phyloP scores from a whole-genome alignment of 352 stramenopile genomes.

The Plasmopara halstedii region DNA sequence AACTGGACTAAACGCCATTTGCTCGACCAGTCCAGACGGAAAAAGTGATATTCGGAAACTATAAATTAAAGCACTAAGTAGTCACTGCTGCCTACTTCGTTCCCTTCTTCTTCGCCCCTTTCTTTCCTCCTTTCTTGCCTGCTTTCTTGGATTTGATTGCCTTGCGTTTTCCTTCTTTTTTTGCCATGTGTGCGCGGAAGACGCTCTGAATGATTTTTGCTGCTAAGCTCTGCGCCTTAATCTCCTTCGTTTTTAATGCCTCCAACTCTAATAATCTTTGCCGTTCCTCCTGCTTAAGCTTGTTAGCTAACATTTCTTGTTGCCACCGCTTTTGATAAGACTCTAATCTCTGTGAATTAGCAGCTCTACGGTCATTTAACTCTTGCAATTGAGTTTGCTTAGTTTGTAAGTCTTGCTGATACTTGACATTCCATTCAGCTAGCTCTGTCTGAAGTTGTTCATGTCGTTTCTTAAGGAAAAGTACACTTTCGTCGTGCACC shows the following conservation, averaged over 20 bases:
- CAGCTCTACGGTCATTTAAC: constrained; percentile 47
- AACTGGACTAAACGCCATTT: neutral
- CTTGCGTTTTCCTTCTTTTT: constrained; percentile 60
- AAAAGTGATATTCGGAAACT: no score
- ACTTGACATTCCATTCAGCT: constrained; percentile 69
- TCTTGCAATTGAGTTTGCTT: constrained; percentile 58
- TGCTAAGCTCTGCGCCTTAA: constrained; percentile 61
- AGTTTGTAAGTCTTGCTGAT: constrained; percentile 68
- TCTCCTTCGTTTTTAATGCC: constrained; percentile 49
- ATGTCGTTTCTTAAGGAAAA: constrained; percentile 76
- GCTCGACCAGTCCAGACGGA: neutral
- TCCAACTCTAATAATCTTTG: constrained; percentile 63
- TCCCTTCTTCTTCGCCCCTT: constrained; percentile 40
- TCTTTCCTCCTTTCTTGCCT: constrained; percentile 51
- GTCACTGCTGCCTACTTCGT: constrained; percentile 52
- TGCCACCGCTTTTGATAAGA: constrained; percentile 65
- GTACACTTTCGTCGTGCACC: constrained; percentile 68
- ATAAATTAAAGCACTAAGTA: no score
- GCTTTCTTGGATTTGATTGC: constrained; percentile 37
- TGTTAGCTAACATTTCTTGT: constrained; percentile 58
- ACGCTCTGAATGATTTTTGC: constrained; percentile 61
- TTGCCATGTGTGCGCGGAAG: constrained; percentile 35
- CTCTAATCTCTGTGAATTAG: constrained; percentile 54
- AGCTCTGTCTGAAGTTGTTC: constrained; percentile 58
- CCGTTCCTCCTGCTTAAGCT: constrained; percentile 67